Conservation (phyloP, 345 rosid genomes). For the Pugionium dolabratum region DNA sequence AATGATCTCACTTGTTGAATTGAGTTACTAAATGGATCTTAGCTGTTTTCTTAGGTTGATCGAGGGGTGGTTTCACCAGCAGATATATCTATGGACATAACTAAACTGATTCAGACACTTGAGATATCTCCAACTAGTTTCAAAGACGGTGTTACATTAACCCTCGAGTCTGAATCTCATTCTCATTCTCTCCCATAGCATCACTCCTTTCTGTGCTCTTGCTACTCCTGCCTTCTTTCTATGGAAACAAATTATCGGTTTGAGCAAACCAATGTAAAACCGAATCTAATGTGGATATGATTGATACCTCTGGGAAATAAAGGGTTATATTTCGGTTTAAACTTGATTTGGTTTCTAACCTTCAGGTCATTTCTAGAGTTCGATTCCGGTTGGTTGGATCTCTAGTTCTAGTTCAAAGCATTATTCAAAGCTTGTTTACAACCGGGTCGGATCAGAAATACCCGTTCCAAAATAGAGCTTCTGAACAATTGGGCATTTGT, state of each 20-base stretch:
- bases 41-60: constrained; percentile 54
- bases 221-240: background rate
- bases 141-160: constrained; percentile 65
- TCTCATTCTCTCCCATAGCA: constrained; percentile 1
- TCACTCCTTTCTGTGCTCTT: background rate
- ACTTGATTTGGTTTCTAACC: no score
- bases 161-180: constrained; percentile 50
- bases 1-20: background rate
- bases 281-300: background rate
- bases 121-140: constrained; percentile 56
- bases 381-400: background rate
- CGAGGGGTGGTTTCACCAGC: constrained; percentile 79
- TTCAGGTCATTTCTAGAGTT: background rate
- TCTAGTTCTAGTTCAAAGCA: background rate
- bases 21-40: background rate
- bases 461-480: no score
- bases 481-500: no score
- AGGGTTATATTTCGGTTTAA: no score
- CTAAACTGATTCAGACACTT: constrained; percentile 58
- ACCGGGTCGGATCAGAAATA: no score
- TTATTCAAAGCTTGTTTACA: no score
- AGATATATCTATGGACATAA: constrained; percentile 86
- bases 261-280: background rate
- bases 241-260: background rate
- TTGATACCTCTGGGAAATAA: background rate